Evolutionary conservation across 2,329 filamentous ascomycete genomes (phyloP), one percentile per base, ranked within the genome.

Genomic region (Orbilia ellipsospora): DNA sequence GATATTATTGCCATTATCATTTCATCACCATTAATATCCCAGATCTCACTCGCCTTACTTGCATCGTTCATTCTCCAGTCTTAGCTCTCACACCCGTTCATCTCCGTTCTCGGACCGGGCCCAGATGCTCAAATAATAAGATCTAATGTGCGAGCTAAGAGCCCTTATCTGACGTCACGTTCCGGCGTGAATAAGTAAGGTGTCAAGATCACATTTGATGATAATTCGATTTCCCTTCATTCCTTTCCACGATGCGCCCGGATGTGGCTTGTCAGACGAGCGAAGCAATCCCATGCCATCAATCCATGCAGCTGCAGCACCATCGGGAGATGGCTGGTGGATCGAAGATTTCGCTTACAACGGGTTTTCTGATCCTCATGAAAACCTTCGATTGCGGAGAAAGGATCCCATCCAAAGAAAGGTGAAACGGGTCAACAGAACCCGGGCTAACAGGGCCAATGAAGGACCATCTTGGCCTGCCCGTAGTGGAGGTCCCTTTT

Each of bases 261-360:
- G 59, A 64, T 68, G 65, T 74, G 70, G 63, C 70, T 68, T 68
- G 63, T 68, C 64, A 55, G 57, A 68, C 56, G 23, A 65, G 68
- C 55, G 50, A 48, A 60, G 18, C 8, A 42, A 63, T 63, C 18
- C 42, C 16, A 31, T 36, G 31, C 31, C 10, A 36, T 6, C 31
- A 7, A 36, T 36, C 31, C 31, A 36, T 31, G 31, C 20, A 67
- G 16, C 55, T 64, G 63, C 70, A 64, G 59, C 57, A 36, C 18
- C 55, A 74, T 74, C 70, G 70, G 70, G 31, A 23, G 18, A 73
- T 65, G 61, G 51, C 23, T 73, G 55, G n/a, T 45, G 15, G 63
- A 74, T 74, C 70, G 57, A 74, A 64, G 64, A 68, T 74, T 36
- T 74, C 63, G 62, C 50, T 66, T 61, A 26, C 61, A 31, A 45